Conservation (phyloP, 768 basidiomycete genomes). For the Pleurotus cornucopiae region DNA sequence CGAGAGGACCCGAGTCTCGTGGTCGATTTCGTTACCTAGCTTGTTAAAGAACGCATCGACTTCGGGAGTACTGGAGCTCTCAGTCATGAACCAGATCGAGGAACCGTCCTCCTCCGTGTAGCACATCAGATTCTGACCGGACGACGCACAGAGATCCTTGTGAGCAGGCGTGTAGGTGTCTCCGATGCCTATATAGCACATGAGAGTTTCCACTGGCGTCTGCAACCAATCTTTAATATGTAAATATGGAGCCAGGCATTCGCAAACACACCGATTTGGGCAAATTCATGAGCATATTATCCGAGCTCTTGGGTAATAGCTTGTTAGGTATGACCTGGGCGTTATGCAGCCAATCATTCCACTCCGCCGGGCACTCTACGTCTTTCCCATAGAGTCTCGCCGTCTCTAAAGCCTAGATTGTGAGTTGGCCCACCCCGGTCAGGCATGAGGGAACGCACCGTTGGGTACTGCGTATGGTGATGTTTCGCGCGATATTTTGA, state of each 20-base stretch:
- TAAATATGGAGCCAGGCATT: not conserved
- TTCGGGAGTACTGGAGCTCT: conserved; percentile 46
- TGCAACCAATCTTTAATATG: conserved; percentile 20
- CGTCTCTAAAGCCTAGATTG: conserved; percentile 33
- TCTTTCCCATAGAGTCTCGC: conserved; percentile 79
- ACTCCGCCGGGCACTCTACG: conserved; percentile 58
- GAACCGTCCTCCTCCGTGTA: conserved; percentile 69
- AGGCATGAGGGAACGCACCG: conserved; percentile 26
- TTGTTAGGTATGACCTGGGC: conserved; percentile 44
- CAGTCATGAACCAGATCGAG: conserved; percentile 87
- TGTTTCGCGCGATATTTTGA: conserved; percentile 36
- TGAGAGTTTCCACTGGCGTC: conserved; percentile 69
- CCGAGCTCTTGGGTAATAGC: conserved; percentile 46
- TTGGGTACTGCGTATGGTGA: conserved; percentile 29
- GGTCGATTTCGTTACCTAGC: conserved; percentile 60
- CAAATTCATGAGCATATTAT: conserved; percentile 57
- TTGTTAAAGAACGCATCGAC: conserved; percentile 58
- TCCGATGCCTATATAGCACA: conserved; percentile 81
- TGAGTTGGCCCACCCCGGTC: conserved; percentile 1
- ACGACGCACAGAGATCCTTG: conserved; percentile 81
- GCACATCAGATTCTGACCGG: conserved; percentile 86
- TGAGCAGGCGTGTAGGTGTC: conserved; percentile 85
- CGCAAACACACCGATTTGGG: conserved; percentile 41
- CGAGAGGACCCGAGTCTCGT: conserved; percentile 65
- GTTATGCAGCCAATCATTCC: conserved; percentile 57